These are phyloP conservation scores for Talaromyces stipitatus DNA, from an alignment of 495 filamentous ascomycete species.

Conservation along the genomic window DNA sequence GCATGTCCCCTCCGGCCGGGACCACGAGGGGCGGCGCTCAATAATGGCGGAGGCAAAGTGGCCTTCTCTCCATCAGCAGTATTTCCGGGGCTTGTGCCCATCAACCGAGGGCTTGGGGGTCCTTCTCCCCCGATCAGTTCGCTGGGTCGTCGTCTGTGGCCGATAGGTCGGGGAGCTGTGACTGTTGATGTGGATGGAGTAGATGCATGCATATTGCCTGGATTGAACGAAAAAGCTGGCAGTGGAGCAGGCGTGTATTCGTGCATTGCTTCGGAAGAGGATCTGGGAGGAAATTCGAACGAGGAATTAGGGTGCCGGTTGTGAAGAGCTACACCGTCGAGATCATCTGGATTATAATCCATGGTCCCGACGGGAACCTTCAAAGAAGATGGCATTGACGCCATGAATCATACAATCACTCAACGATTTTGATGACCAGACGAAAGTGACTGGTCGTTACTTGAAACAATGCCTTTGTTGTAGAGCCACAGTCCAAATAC, in stretches of 20 bases:
- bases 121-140: conserved; percentile 74
- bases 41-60: conserved; percentile 35
- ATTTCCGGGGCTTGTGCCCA: conserved; percentile 59
- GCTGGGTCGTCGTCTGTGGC: conserved; percentile 67
- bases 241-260: conserved; percentile 33
- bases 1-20: conserved; percentile 63
- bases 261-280: conserved; percentile 14
- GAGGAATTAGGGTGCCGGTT: conserved; percentile 55
- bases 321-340: neutral
- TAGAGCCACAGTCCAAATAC: neutral
- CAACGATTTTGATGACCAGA: neutral
- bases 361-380: conserved; percentile 2
- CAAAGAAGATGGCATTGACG: neutral
- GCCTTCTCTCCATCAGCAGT: conserved; percentile 45
- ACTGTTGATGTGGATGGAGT: conserved; percentile 23
- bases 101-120: conserved; percentile 45
- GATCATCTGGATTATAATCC: conserved; percentile 4
- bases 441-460: neutral
- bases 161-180: conserved; percentile 30
- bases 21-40: conserved; percentile 30
- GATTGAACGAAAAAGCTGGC: conserved; percentile 61
- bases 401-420: neutral
- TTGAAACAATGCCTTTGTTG: neutral
- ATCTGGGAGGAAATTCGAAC: conserved; percentile 59
- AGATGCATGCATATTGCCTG: conserved; percentile 28